Evolutionary conservation across 139 green algal genomes (phyloP), one percentile per base, ranked within the genome.

Genomic region (Chlorella sp.): DNA sequence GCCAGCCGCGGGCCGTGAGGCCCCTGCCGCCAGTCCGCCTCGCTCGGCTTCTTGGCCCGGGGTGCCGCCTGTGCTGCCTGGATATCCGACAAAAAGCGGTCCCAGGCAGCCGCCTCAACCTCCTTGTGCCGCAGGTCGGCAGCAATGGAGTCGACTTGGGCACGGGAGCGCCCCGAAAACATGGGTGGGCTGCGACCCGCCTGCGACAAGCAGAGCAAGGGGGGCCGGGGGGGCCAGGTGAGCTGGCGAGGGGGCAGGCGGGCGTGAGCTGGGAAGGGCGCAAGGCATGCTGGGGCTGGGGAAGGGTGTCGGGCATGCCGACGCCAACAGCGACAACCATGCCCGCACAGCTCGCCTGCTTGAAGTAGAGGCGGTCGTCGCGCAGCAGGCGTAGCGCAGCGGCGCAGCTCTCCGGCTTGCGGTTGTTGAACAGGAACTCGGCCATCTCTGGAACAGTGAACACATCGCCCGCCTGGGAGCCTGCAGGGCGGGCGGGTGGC

Each of bases 291-390:
- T n/a, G n/a, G n/a, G n/a, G n/a, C n/a, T n/a, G n/a, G n/a, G n/a
- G n/a, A n/a, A n/a, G n/a, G n/a, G n/a, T n/a, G n/a, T n/a, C n/a
- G n/a, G n/a, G n/a, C n/a, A n/a, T n/a, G n/a, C n/a, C n/a, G n/a
- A 25, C 3, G 9, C 11, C 57, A 3, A 9, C 57, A 64, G 57
- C 57, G 7, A 34, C 68, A 15, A 17, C 18, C 2, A 4, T 5
- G 4, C 62, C 69, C 7, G 41, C 5, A 32, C 64, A 60, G 15
- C 85, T 32, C 60, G 85, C 86, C 86, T 91, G 91, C 76, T 94
- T 95, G 88, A 96, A 96, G 88, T 88, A 96, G 20, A 92, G 75
- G 20, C 78, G 69, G 86, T 96, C 93, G 18, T 86, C 41, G 5
- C 67, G 76, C 73, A 96, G 87, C 81, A 96, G 84, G 51, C 83